A percentile compares a stretch with the other conserved stretches of the same genome.
phyloP scores from a whole-genome alignment of 148 eudicot genomes.

The Hydrangea macrophylla region DNA sequence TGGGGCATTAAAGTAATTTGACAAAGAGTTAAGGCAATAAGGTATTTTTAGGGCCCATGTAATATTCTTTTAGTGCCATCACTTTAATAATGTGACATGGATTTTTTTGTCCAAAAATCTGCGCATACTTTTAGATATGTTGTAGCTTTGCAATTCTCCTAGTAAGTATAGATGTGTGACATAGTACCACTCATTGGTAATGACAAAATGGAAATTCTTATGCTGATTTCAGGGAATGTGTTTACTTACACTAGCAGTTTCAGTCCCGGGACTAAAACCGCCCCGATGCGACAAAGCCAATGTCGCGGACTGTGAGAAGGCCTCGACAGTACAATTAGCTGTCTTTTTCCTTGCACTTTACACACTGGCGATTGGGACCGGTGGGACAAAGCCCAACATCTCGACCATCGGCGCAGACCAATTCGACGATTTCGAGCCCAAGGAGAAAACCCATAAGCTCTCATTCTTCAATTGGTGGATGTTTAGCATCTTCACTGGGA shows the following conservation, averaged over 20 bases:
- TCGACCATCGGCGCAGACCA: constrained; percentile 20
- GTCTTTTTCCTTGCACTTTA: constrained; percentile 8
- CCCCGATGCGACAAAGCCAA: not conserved
- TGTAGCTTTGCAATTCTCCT: too few relatives aligned
- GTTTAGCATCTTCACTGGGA: constrained; percentile 7
- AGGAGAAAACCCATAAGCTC: constrained; percentile 13
- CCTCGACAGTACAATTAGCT: not conserved
- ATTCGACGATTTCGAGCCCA: constrained; percentile 9
- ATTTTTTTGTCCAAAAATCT: too few relatives aligned
- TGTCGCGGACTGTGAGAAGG: not conserved
- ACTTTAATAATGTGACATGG: too few relatives aligned
- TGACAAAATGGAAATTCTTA: not conserved
- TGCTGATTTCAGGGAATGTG: not conserved
- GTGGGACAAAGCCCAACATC: constrained; percentile 18
- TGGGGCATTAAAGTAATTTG: too few relatives aligned
- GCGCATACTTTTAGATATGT: too few relatives aligned
- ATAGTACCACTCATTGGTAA: too few relatives aligned
- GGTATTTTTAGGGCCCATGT: too few relatives aligned
- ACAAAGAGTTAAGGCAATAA: too few relatives aligned
- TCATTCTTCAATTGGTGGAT: constrained; percentile 26
- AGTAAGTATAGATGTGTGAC: too few relatives aligned
- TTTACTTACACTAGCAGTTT: not conserved
- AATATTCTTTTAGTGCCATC: too few relatives aligned
- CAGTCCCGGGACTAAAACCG: not conserved
- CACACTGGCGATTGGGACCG: constrained; percentile 7